Conservation (phyloP, 2,329 filamentous ascomycete species). For the Fusarium verrucosum region DNA sequence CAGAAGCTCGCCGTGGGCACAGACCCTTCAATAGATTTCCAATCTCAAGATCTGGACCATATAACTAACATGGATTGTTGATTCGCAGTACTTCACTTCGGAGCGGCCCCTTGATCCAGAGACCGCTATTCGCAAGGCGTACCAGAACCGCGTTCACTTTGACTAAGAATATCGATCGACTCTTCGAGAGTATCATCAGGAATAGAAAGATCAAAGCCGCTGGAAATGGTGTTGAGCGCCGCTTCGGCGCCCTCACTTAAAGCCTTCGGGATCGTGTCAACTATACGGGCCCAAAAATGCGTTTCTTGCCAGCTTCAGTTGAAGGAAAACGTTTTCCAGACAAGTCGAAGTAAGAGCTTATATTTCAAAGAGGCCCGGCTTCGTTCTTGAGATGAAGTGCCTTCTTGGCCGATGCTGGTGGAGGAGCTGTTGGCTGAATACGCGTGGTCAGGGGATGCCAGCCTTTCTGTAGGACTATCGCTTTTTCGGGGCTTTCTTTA, state of each 20-base stretch:
- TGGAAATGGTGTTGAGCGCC: not conserved
- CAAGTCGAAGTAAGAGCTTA: fast-evolving
- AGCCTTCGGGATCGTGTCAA: not conserved
- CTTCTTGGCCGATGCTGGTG: not conserved
- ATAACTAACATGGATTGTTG: not conserved
- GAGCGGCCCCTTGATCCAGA: not conserved
- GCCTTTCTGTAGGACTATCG: not conserved
- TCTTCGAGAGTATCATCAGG: fast-evolving
- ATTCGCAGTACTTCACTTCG: not conserved
- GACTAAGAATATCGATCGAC: fast-evolving
- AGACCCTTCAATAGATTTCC: fast-evolving
- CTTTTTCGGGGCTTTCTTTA: not conserved
- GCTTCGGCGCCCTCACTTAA: not conserved
- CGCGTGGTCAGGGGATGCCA: not conserved
- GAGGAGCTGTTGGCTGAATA: not conserved
- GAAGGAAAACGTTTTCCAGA: too few relatives aligned
- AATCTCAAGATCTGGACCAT: not conserved
- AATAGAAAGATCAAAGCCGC: too few relatives aligned
- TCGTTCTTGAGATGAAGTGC: not conserved
- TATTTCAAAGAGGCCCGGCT: not conserved
- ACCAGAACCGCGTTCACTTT: not conserved
- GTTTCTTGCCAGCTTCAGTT: not conserved
- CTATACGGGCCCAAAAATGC: not conserved
- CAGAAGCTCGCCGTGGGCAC: not conserved
- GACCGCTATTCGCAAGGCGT: not conserved